A percentile compares a stretch with the other conserved stretches of the same genome.
These are phyloP conservation scores for Thuidium tamariscinum DNA, from an alignment of 225 moss, liverwort and hornwort species.

Conservation along the genomic window DNA sequence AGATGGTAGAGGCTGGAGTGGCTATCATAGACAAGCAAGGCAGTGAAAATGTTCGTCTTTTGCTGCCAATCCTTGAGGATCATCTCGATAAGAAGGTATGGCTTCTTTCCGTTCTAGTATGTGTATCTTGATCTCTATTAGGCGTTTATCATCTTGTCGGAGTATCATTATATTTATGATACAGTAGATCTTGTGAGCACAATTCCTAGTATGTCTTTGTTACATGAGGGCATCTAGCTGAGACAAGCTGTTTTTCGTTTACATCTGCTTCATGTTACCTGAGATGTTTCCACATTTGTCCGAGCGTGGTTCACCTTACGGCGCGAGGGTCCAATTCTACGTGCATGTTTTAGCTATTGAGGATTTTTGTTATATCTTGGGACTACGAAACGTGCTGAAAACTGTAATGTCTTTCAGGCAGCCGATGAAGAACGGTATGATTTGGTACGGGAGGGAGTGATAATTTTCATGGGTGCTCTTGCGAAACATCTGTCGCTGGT, in stretches of 20 bases:
- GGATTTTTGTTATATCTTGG: background rate
- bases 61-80: constrained; percentile 90
- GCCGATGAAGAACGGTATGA: constrained; percentile 90
- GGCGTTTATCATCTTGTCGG: background rate
- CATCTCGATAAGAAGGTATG: constrained; percentile 91
- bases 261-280: background rate
- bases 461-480: constrained; percentile 93
- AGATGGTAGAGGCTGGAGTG: constrained; percentile 97
- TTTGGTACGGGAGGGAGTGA: constrained; percentile 95
- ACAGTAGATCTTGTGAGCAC: background rate
- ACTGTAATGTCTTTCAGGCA: constrained; percentile 37
- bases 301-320: background rate
- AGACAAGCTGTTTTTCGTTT: background rate
- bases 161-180: no score
- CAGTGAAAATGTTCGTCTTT: constrained; percentile 70
- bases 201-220: background rate
- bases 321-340: background rate
- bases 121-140: background rate
- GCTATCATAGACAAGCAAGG: constrained; percentile 93
- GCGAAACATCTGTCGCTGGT: constrained; percentile 89
- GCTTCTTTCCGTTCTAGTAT: background rate
- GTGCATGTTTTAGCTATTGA: background rate
- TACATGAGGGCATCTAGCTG: background rate
- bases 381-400: background rate
- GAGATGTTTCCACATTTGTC: background rate